Percentiles rank a stretch among this genome's conserved stretches.
Evolutionary conservation across 129 eudicot genomes (phyloP).

Genomic region (Ambrosia trifida): DNA sequence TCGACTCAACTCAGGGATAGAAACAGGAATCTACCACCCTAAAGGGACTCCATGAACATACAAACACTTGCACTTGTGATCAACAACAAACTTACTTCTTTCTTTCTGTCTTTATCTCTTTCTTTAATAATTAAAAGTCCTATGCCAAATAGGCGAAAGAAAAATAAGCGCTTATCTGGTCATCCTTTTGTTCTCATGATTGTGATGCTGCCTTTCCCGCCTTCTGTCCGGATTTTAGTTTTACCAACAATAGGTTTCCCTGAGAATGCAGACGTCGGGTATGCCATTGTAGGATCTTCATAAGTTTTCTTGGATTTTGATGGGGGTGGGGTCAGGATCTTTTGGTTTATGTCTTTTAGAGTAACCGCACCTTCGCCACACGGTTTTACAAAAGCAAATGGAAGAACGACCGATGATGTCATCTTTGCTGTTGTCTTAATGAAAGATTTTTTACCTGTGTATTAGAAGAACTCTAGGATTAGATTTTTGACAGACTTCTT

Average conservation of each 20-base stretch:
- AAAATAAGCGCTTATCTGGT: conserved; percentile 19
- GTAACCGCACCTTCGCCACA: conserved; percentile 81
- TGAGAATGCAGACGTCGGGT: conserved; percentile 82
- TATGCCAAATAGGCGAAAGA: conserved; percentile 23
- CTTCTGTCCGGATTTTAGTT: conserved; percentile 92
- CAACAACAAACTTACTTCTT: conserved; percentile 1
- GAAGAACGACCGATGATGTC: conserved; percentile 84
- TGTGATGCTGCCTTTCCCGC: conserved; percentile 96
- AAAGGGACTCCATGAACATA: conserved; percentile 19
- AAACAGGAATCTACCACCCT: conserved; percentile 45
- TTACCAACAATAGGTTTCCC: conserved; percentile 96
- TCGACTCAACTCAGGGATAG: conserved; percentile 37
- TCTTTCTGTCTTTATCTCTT: conserved; percentile 12
- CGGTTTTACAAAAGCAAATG: conserved; percentile 86
- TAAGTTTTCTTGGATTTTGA: conserved; percentile 47
- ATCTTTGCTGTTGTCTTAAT: conserved; percentile 59
- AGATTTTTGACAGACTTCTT: neutral
- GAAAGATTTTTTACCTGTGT: conserved; percentile 73
- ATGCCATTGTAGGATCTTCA: conserved; percentile 49
- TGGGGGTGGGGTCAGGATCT: conserved; percentile 77
- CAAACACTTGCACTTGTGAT: conserved; percentile 31
- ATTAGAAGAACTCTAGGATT: conserved; percentile 12
- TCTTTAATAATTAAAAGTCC: conserved; percentile 13
- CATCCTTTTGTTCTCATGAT: conserved; percentile 97
- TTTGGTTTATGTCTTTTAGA: conserved; percentile 81